phyloP scores from a whole-genome alignment of 192 early-diverging fungal species.

The Cetraspora pellucida region DNA sequence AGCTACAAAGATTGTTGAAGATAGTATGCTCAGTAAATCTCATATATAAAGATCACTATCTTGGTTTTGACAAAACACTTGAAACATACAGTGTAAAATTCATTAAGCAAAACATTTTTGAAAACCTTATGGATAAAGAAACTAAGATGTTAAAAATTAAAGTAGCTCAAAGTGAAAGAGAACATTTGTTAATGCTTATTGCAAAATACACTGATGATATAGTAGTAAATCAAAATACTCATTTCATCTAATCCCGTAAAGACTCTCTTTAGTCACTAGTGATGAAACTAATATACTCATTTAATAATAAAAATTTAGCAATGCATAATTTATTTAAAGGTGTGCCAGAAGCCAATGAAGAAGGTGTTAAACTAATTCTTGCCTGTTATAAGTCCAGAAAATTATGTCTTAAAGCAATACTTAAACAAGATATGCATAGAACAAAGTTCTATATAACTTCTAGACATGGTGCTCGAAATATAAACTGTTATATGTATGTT shows the following conservation, averaged over 20 bases:
- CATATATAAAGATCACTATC: background rate
- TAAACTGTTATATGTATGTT: too few relatives aligned
- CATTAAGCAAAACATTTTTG: constrained; percentile 8
- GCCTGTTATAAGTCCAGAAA: background rate
- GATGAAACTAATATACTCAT: background rate
- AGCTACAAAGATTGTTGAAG: background rate
- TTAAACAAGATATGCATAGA: background rate
- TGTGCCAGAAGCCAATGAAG: background rate
- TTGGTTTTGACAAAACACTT: constrained; percentile 14
- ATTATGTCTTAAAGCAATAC: background rate
- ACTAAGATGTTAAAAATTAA: constrained; percentile 10
- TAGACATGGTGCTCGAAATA: too few relatives aligned
- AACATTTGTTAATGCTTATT: background rate
- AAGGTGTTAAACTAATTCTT: background rate
- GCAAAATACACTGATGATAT: background rate
- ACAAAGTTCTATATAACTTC: background rate
- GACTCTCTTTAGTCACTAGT: background rate
- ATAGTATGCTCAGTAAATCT: constrained; percentile 7
- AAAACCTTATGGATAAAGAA: background rate
- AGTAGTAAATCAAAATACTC: background rate
- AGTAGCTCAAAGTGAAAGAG: constrained; percentile 6
- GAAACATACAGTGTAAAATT: constrained; percentile 4
- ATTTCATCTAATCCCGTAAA: background rate
- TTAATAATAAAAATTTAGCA: background rate
- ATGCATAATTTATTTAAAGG: background rate